Evolutionary conservation across 352 stramenopile genomes (phyloP).

Genomic region (Aphanomyces astaci): DNA sequence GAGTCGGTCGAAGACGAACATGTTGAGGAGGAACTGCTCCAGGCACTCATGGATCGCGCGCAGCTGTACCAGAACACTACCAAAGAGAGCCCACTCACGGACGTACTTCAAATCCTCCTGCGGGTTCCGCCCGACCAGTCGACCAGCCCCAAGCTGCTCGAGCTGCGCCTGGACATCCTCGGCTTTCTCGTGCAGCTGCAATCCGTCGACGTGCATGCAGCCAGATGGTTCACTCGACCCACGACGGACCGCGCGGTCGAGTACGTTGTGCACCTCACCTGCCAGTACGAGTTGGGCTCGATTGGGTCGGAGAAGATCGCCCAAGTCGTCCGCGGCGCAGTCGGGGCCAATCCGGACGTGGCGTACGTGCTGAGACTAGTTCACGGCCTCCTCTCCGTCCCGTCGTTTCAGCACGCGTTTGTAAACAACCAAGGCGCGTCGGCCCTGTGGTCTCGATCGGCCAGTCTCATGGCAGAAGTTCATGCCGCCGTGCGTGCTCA

Average conservation of each 20-base stretch:
- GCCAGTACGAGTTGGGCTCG: not conserved
- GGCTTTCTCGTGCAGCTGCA: not conserved
- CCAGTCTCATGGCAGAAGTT: not conserved
- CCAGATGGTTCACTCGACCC: not conserved
- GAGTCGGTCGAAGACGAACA: not conserved
- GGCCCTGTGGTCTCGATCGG: not conserved
- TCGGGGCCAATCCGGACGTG: not conserved
- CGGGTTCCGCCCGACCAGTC: not conserved
- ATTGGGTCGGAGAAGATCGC: conserved; percentile 5
- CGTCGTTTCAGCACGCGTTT: not conserved
- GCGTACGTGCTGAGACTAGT: not conserved
- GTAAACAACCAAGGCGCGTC: not conserved
- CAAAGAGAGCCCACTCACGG: not conserved
- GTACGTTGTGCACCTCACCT: not conserved
- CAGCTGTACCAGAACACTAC: not conserved
- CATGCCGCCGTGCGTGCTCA: not conserved
- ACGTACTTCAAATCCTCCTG: not conserved
- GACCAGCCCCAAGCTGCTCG: not conserved
- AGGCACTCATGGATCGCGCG: not conserved
- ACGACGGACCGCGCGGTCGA: not conserved
- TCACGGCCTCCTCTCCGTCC: not conserved
- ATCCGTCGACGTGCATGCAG: not conserved
- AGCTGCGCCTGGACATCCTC: not conserved
- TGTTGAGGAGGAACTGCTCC: not conserved
- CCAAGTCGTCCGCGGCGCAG: not conserved